phyloP scores from a whole-genome alignment of 2,329 filamentous ascomycete species.

The Xylariaceae sp. region DNA sequence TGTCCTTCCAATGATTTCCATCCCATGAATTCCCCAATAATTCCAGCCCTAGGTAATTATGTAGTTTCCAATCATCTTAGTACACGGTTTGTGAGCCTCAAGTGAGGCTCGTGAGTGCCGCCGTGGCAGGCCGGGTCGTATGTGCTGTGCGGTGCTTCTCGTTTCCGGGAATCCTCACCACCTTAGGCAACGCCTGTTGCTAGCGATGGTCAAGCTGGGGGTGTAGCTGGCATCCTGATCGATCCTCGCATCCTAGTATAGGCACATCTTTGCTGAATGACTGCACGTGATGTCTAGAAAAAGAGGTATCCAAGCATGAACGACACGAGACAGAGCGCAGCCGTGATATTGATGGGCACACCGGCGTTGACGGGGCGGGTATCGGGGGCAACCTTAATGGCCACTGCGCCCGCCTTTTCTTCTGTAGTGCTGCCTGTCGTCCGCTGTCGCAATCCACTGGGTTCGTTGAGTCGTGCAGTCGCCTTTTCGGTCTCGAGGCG shows the following conservation, averaged over 20 bases:
- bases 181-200: background rate
- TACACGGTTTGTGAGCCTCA: constrained; percentile 2
- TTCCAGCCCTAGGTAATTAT: constrained; percentile 1
- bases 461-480: too few species aligned
- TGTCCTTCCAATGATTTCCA: background rate
- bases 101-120: background rate
- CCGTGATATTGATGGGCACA: constrained; percentile 81
- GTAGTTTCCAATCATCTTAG: constrained; percentile 1
- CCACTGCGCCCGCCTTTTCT: constrained; percentile 38
- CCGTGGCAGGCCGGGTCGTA: constrained; percentile 3
- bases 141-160: background rate
- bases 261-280: constrained; percentile 3
- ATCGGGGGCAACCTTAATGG: constrained; percentile 48
- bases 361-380: constrained; percentile 56
- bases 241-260: background rate
- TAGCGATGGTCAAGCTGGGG: background rate
- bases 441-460: constrained; percentile 68
- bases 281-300: constrained; percentile 55
- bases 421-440: constrained; percentile 52
- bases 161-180: constrained; percentile 3
- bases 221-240: constrained; percentile 5
- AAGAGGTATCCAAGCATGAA: constrained; percentile 95
- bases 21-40: background rate
- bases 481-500: constrained; percentile 20
- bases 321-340: constrained; percentile 76